Base-by-base conservation (phyloP, 75 land plant species). In the Azolla pinnata region DNA sequence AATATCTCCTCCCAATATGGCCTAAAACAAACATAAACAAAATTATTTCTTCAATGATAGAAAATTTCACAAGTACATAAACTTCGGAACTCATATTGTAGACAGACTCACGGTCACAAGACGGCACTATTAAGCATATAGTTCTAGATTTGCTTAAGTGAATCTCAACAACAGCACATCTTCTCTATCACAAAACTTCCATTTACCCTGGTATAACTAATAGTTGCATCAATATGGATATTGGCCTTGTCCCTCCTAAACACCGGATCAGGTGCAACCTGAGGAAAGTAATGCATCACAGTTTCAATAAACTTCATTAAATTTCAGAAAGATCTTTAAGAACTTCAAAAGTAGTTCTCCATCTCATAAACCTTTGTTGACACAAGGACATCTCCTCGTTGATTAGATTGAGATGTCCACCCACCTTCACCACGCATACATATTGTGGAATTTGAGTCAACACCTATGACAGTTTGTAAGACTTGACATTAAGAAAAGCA, bases 241-340 rank as follows among this genome's bases (percentile, higher is more conserved):
- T 91, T 88, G 30, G 84, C 83, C 34, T 91, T 91, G 29, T 84
- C 88, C 68, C 92, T 74, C 30, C 65, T n/a, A 61, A 87, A 84
- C 35, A 67, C 31, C 29, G 80, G 62, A 73, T 90, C 91, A 18
- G 79, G 59, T 23, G 62, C 70, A 50, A 90, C 97, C 97, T 90
- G 50, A 0, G 64, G 20, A 49, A 46, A 33, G 4, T 32, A 21
- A 29, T 16, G 33, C 23, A 28, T 57, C 21, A 8, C 8, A 27
- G 29, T 25, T 17, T 53, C 4, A 24, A 26, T 27, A 53, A 1
- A n/a, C n/a, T n/a, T n/a, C n/a, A n/a, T n/a, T n/a, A n/a, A n/a
- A n/a, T n/a, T n/a, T n/a, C n/a, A n/a, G n/a, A n/a, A 38, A 14
- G 7, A 38, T 14, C 42, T 8, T 14, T 14, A 38, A 38, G 42